Percentiles rank a stretch among this genome's conserved stretches.
Evolutionary conservation across 192 early-diverging fungal species (phyloP).

Genomic region (Thamnidium elegans): DNA sequence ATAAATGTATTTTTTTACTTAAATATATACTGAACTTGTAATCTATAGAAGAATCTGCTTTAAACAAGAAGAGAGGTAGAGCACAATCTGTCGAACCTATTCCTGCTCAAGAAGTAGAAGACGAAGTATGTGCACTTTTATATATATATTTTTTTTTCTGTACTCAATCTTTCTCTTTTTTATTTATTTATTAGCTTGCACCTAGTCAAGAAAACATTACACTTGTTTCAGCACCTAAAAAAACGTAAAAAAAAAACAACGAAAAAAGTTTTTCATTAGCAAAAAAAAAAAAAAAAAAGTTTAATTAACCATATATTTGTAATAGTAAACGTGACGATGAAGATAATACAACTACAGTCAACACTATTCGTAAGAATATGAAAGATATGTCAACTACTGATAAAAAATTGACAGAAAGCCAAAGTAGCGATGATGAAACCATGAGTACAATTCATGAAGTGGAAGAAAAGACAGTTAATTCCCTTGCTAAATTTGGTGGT

Average conservation of each 20-base stretch:
- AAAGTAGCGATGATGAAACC: slow-evolving; percentile 7
- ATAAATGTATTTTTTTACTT: neutral
- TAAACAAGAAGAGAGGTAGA: slow-evolving; percentile 32
- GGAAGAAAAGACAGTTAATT: slow-evolving; percentile 8
- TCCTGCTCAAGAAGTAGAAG: neutral
- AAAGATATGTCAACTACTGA: slow-evolving; percentile 38
- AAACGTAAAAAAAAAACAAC: slow-evolving; percentile 24
- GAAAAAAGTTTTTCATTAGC: neutral
- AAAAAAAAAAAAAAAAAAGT: neutral
- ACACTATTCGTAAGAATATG: slow-evolving; percentile 32
- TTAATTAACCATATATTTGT: neutral
- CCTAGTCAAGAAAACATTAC: slow-evolving; percentile 12
- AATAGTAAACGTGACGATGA: slow-evolving; percentile 33
- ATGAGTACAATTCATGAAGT: slow-evolving; percentile 21
- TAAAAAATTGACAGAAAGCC: slow-evolving; percentile 16
- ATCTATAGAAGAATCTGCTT: slow-evolving; percentile 23
- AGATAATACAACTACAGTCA: slow-evolving; percentile 15
- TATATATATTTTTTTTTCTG: neutral
- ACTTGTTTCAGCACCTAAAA: slow-evolving; percentile 27
- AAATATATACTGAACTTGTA: neutral
- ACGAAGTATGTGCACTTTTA: neutral
- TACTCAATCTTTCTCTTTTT: neutral
- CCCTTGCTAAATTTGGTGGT: slow-evolving; percentile 25
- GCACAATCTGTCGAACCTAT: slow-evolving; percentile 36
- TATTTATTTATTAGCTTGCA: neutral